phyloP scores from a whole-genome alignment of 2,329 filamentous ascomycete species.

The Nothophoma quercina region DNA sequence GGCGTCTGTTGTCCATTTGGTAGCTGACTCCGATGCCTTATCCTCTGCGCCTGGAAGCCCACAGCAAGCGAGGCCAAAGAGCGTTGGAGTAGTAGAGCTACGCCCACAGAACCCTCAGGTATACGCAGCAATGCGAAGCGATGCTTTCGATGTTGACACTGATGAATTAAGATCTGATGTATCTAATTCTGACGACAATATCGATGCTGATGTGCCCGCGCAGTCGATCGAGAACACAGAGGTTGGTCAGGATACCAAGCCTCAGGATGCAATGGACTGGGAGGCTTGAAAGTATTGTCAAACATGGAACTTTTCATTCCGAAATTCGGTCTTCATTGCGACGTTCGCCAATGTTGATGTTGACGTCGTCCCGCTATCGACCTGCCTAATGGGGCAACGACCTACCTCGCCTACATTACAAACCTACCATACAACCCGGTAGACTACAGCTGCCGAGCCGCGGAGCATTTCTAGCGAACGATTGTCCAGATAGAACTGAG shows the following conservation, averaged over 20 bases:
- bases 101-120: constrained; percentile 26
- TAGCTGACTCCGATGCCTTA: constrained; percentile 4
- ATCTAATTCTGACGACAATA: constrained; percentile 5
- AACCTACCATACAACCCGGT: constrained; percentile 20
- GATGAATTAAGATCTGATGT: neutral
- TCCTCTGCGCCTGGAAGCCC: neutral
- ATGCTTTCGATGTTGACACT: neutral
- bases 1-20: neutral
- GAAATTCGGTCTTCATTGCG: neutral
- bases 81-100: constrained; percentile 23
- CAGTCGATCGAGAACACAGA: constrained; percentile 9
- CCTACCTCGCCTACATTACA: constrained; percentile 30
- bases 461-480: constrained; percentile 15
- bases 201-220: constrained; percentile 10
- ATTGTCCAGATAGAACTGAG: constrained; percentile 3
- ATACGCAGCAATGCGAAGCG: constrained; percentile 35
- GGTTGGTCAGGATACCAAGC: neutral
- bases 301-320: constrained; percentile 46
- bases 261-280: constrained; percentile 15
- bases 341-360: constrained; percentile 7
- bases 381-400: constrained; percentile 40
- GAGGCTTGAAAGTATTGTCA: constrained; percentile 8
- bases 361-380: constrained; percentile 23
- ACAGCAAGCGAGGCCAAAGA: constrained; percentile 1
- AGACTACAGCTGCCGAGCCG: constrained; percentile 36